Evolutionary conservation across 2,329 filamentous ascomycete species (phyloP).

Genomic region (Cladorrhinum sp.): DNA sequence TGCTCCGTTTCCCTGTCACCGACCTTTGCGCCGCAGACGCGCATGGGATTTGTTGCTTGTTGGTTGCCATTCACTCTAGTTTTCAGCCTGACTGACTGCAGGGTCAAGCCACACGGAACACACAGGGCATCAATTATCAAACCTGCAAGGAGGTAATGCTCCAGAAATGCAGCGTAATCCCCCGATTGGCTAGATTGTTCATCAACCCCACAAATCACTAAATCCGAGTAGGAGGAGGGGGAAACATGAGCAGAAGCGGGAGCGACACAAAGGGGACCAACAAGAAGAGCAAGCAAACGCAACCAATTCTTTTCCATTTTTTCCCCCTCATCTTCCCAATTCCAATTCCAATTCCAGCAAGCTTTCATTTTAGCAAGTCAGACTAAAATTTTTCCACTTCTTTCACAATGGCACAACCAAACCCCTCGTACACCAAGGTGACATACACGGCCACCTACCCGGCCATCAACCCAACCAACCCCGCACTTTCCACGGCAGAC

Average conservation of each 20-base stretch:
- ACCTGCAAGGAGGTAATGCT: too few relatives aligned
- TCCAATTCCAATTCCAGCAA: background rate
- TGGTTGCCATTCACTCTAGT: too few relatives aligned
- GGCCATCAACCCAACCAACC: constrained; percentile 16
- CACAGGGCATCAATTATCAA: too few relatives aligned
- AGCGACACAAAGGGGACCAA: constrained; percentile 3
- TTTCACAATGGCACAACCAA: constrained; percentile 8
- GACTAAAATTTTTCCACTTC: background rate
- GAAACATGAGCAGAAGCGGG: background rate
- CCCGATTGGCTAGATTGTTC: background rate
- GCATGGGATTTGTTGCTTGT: background rate
- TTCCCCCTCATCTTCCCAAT: background rate
- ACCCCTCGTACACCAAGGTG: constrained; percentile 16
- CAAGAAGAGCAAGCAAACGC: constrained; percentile 1
- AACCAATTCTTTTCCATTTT: background rate
- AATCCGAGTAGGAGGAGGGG: background rate
- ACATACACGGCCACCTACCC: constrained; percentile 15
- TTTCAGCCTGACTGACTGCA: too few relatives aligned
- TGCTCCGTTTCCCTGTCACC: too few relatives aligned
- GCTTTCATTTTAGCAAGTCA: constrained; percentile 4
- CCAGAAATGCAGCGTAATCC: background rate
- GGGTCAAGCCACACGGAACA: too few relatives aligned
- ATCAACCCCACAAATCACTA: background rate
- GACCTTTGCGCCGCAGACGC: background rate
- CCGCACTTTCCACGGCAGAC: constrained; percentile 17